Evolutionary conservation across 2,329 filamentous ascomycete genomes (phyloP).

Genomic region (Fusarium sp.): DNA sequence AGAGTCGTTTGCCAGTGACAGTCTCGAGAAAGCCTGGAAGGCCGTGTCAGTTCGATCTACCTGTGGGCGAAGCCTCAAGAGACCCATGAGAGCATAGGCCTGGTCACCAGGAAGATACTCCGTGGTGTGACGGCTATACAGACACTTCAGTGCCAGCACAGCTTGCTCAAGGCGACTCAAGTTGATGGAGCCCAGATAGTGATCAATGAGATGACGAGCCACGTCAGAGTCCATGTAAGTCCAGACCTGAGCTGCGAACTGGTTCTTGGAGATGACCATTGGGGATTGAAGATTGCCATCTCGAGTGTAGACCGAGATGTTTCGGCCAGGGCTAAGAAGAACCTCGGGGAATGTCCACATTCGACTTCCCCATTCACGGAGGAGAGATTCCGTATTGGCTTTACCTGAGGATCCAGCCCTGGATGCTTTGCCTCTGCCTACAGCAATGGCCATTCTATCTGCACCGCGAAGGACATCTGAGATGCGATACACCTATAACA

Average conservation of each 20-base stretch:
- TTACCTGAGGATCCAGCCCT: constrained; percentile 21
- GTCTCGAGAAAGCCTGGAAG: constrained; percentile 54
- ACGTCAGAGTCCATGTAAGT: constrained; percentile 45
- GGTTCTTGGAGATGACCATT: constrained; percentile 48
- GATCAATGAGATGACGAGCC: constrained; percentile 52
- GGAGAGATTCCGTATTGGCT: constrained; percentile 39
- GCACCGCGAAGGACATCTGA: constrained; percentile 47
- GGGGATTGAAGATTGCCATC: constrained; percentile 39
- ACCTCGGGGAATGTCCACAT: constrained; percentile 50
- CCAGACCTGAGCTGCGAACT: constrained; percentile 51
- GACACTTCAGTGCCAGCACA: constrained; percentile 49
- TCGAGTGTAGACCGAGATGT: constrained; percentile 45
- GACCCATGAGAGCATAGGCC: constrained; percentile 55
- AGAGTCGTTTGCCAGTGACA: constrained; percentile 54
- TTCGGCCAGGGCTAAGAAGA: constrained; percentile 44
- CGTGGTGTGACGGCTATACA: constrained; percentile 47
- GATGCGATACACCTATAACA: constrained; percentile 42
- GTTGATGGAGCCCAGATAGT: constrained; percentile 51
- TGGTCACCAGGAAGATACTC: constrained; percentile 49
- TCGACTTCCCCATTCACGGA: constrained; percentile 47
- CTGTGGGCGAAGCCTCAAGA: constrained; percentile 50
- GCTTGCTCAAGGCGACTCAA: constrained; percentile 53
- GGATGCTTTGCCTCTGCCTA: constrained; percentile 38
- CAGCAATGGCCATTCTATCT: constrained; percentile 44
- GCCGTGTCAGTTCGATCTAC: constrained; percentile 51